phyloP scores from a whole-genome alignment of 768 basidiomycete genomes.

The Russula virescens region DNA sequence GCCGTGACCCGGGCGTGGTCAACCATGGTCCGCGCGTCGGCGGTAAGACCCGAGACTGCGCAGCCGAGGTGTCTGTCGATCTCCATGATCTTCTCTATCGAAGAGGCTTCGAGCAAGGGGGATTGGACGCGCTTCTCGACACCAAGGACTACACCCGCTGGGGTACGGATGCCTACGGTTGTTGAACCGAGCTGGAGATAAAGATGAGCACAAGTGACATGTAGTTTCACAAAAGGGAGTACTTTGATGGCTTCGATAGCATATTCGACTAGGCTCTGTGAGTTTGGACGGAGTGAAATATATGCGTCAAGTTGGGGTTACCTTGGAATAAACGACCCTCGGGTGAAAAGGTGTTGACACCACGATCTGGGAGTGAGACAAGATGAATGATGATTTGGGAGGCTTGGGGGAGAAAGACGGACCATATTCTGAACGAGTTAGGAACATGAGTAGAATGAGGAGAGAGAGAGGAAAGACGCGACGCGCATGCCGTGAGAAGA shows the following conservation, averaged over 20 bases:
- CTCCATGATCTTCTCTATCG: constrained; percentile 99
- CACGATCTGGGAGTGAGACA: constrained; percentile 58
- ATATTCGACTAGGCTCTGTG: constrained; percentile 74
- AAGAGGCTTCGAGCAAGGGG: constrained; percentile 87
- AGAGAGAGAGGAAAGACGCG: background rate
- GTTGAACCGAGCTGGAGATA: constrained; percentile 84
- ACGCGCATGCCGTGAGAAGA: constrained; percentile 20
- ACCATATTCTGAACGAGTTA: constrained; percentile 96
- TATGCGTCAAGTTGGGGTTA: constrained; percentile 32
- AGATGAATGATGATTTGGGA: constrained; percentile 1
- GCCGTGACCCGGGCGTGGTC: constrained; percentile 98
- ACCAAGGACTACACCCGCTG: constrained; percentile 85
- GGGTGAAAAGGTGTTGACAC: constrained; percentile 98
- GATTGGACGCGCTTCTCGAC: constrained; percentile 99
- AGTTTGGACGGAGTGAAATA: constrained; percentile 20
- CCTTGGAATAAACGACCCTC: constrained; percentile 99
- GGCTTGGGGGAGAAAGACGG: constrained; percentile 1
- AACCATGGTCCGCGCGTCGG: constrained; percentile 98
- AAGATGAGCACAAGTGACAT: constrained; percentile 5
- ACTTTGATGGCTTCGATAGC: constrained; percentile 99
- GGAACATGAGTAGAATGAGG: constrained; percentile 54
- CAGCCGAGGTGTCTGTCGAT: constrained; percentile 95
- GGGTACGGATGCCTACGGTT: constrained; percentile 90
- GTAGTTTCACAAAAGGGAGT: constrained; percentile 17
- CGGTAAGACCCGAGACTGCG: constrained; percentile 96